Percentiles rank a stretch among this genome's conserved stretches.
Evolutionary conservation across 1,284 basidiomycete genomes (phyloP).

Genomic region (Vanrija sp.): DNA sequence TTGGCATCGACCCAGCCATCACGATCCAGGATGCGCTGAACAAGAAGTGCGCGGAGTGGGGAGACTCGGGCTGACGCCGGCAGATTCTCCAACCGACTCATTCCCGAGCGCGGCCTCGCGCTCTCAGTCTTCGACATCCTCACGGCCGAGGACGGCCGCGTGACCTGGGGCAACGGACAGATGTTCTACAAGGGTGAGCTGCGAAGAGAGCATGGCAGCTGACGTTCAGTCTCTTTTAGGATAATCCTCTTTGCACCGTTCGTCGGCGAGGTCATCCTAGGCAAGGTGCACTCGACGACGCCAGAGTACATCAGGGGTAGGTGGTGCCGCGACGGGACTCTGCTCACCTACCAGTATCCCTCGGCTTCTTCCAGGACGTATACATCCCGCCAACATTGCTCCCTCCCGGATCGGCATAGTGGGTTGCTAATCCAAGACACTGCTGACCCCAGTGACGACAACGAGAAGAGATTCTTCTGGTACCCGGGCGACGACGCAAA

Average conservation of each 20-base stretch:
- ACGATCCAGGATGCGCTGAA: conserved; percentile 47
- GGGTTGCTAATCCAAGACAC: neutral
- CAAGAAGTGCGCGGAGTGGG: conserved; percentile 37
- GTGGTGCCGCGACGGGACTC: conserved; percentile 30
- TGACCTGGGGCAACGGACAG: conserved; percentile 90
- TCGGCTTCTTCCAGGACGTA: conserved; percentile 94
- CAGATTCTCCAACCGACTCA: conserved; percentile 87
- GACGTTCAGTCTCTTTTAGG: conserved; percentile 70
- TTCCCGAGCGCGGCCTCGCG: conserved; percentile 88
- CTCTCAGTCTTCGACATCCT: conserved; percentile 83
- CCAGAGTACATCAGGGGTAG: conserved; percentile 75
- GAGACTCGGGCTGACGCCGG: neutral
- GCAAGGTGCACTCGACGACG: conserved; percentile 79
- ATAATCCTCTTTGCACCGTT: conserved; percentile 90
- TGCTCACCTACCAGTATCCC: conserved; percentile 59
- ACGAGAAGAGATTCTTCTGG: conserved; percentile 76
- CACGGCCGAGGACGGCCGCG: conserved; percentile 81
- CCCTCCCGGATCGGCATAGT: conserved; percentile 53
- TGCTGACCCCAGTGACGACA: conserved; percentile 16
- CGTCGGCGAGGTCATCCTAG: conserved; percentile 80
- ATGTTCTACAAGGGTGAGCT: conserved; percentile 90
- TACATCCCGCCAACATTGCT: conserved; percentile 65
- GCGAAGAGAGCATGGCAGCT: conserved; percentile 28
- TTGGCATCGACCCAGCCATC: conserved; percentile 37
- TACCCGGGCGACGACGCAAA: conserved; percentile 56